phyloP scores from a whole-genome alignment of 2,329 filamentous ascomycete species.

The Aspergillus ochraceus region DNA sequence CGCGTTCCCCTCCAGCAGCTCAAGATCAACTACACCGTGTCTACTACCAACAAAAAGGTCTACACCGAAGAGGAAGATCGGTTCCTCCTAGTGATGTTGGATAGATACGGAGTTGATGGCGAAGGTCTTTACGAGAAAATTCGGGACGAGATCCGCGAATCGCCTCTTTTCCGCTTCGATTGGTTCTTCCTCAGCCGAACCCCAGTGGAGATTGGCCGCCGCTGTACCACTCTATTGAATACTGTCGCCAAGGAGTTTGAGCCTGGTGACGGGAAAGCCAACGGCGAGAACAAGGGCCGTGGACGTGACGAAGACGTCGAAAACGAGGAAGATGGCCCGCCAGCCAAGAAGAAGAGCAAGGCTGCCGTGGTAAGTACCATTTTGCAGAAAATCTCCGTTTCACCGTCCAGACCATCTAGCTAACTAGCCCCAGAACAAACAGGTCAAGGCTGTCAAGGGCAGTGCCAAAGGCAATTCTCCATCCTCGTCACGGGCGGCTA shows the following conservation, averaged over 20 bases:
- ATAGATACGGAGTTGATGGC: conserved; percentile 87
- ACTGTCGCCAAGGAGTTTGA: conserved; percentile 96
- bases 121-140: conserved; percentile 91
- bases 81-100: conserved; percentile 89
- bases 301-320: conserved; percentile 70
- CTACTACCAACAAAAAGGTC: conserved; percentile 99
- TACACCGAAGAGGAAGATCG: conserved; percentile 98
- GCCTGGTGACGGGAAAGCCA: conserved; percentile 54
- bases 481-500: conserved; percentile 79
- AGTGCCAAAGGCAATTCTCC: conserved; percentile 74
- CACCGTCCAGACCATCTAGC: neutral
- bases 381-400: neutral
- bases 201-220: conserved; percentile 84
- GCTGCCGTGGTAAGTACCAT: conserved; percentile 71
- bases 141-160: conserved; percentile 94
- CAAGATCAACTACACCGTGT: conserved; percentile 98
- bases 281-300: conserved; percentile 67
- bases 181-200: conserved; percentile 99
- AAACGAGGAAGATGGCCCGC: conserved; percentile 74
- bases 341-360: conserved; percentile 94
- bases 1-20: conserved; percentile 97
- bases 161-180: conserved; percentile 93
- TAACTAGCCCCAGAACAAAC: conserved; percentile 72
- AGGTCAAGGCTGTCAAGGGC: conserved; percentile 80
- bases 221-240: conserved; percentile 90